These are phyloP conservation scores for Chrysophaeum taylorii DNA, from an alignment of 352 stramenopile species.

Conservation along the genomic window DNA sequence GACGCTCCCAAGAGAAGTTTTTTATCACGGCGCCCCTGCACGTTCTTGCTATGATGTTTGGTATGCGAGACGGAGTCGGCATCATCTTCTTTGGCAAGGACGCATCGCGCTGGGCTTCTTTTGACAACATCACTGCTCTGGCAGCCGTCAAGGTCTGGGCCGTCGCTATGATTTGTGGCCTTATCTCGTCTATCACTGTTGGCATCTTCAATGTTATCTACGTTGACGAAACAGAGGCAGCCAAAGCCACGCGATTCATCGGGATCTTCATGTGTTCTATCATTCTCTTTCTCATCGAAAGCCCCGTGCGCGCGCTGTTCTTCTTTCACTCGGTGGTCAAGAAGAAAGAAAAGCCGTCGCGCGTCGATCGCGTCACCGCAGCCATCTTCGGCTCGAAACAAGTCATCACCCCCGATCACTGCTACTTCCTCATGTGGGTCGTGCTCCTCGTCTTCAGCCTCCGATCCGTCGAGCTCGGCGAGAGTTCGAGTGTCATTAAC, in stretches of 20 bases:
- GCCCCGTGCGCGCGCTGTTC: neutral
- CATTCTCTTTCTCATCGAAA: neutral
- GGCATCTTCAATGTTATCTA: neutral
- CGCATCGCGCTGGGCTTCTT: neutral
- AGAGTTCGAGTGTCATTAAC: too few species aligned
- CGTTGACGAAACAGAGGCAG: too few species aligned
- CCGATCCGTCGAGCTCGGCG: too few species aligned
- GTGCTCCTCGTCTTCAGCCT: neutral
- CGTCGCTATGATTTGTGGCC: neutral
- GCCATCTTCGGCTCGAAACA: neutral
- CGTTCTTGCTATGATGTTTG: neutral
- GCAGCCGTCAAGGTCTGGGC: neutral
- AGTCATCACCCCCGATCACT: neutral
- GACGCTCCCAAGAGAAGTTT: conserved; percentile 1
- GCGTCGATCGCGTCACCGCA: neutral
- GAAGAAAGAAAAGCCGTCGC: neutral
- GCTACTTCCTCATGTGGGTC: neutral
- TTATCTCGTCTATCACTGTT: neutral
- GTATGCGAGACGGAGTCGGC: neutral
- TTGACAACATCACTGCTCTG: neutral
- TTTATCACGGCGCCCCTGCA: conserved; percentile 11
- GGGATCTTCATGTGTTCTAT: neutral
- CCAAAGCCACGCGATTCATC: neutral
- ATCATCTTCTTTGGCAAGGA: neutral
- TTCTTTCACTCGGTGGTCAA: too few species aligned